phyloP scores from a whole-genome alignment of 176 grass and related monocot genomes.

The Carex parvula region DNA sequence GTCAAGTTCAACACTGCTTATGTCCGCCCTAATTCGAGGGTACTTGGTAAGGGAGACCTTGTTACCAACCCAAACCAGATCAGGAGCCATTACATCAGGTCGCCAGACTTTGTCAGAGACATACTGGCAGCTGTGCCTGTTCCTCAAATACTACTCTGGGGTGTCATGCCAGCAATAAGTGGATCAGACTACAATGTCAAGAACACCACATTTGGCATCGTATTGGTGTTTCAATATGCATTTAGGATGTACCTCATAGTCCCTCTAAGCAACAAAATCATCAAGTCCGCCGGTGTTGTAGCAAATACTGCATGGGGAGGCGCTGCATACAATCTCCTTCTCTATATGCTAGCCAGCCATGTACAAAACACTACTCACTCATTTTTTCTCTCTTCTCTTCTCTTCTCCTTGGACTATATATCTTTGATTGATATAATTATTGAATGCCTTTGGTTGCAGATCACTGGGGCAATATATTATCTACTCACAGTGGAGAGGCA shows the following conservation, averaged over 20 bases:
- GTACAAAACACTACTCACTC: slow-evolving; percentile 34
- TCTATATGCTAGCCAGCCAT: slow-evolving; percentile 94
- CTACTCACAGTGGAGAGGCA: slow-evolving; percentile 75
- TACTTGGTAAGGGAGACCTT: slow-evolving; percentile 78
- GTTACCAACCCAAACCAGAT: slow-evolving; percentile 60
- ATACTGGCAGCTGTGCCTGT: slow-evolving; percentile 61
- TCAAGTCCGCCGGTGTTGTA: slow-evolving; percentile 75
- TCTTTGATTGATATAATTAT: too few species aligned
- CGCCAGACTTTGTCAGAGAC: slow-evolving; percentile 57
- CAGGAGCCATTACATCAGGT: slow-evolving; percentile 46
- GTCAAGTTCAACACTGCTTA: slow-evolving; percentile 81
- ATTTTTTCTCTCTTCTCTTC: too few species aligned
- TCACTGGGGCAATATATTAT: slow-evolving; percentile 79
- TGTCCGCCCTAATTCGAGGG: slow-evolving; percentile 62
- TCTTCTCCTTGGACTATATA: too few species aligned
- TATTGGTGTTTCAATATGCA: slow-evolving; percentile 72
- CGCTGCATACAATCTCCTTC: slow-evolving; percentile 91
- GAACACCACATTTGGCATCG: slow-evolving; percentile 54
- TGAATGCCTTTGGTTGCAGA: slow-evolving; percentile 32
- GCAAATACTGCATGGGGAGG: slow-evolving; percentile 89
- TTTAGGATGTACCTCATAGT: slow-evolving; percentile 73
- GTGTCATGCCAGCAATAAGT: slow-evolving; percentile 59
- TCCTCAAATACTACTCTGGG: slow-evolving; percentile 74
- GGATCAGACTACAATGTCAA: slow-evolving; percentile 45
- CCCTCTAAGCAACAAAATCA: slow-evolving; percentile 67